Percentiles rank a stretch among this genome's conserved stretches.
Conservation (phyloP, 2,329 filamentous ascomycete species). For the Alternaria solani region DNA sequence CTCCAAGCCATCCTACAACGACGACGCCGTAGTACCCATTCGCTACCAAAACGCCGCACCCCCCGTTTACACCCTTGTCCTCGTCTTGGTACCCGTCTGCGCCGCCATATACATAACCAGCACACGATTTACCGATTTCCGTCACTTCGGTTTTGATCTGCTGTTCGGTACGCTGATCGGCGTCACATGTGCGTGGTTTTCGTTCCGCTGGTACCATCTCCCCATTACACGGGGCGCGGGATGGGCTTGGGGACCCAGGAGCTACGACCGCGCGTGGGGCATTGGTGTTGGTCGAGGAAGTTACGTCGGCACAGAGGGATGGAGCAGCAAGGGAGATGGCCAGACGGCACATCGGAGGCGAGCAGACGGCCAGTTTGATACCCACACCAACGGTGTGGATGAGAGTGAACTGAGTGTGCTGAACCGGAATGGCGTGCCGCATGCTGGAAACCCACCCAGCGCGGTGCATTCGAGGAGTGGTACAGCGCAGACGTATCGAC, state of each 20-base stretch:
- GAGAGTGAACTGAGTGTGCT: slow-evolving; percentile 16
- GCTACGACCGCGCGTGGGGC: slow-evolving; percentile 77
- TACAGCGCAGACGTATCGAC: not conserved
- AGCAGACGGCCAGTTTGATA: slow-evolving; percentile 11
- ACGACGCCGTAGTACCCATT: slow-evolving; percentile 59
- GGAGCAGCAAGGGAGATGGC: slow-evolving; percentile 37
- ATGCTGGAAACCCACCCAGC: slow-evolving; percentile 7
- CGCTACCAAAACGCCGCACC: slow-evolving; percentile 82
- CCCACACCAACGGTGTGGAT: slow-evolving; percentile 6
- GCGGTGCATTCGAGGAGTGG: not conserved
- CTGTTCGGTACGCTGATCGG: slow-evolving; percentile 85
- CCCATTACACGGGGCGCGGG: slow-evolving; percentile 80
- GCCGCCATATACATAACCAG: slow-evolving; percentile 81
- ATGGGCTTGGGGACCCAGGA: slow-evolving; percentile 88
- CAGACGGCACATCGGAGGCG: slow-evolving; percentile 17
- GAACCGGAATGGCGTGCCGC: slow-evolving; percentile 10
- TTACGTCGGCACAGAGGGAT: slow-evolving; percentile 60
- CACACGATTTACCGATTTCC: slow-evolving; percentile 86
- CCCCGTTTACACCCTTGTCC: slow-evolving; percentile 77
- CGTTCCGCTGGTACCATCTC: slow-evolving; percentile 86
- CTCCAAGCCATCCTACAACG: slow-evolving; percentile 27
- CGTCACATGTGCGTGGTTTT: slow-evolving; percentile 72
- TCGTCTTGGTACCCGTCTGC: slow-evolving; percentile 75
- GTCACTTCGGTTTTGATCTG: slow-evolving; percentile 93
- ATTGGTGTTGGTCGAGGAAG: slow-evolving; percentile 68